Evolutionary conservation across 2,329 filamentous ascomycete species (phyloP).

Genomic region (Claviceps spartinae): DNA sequence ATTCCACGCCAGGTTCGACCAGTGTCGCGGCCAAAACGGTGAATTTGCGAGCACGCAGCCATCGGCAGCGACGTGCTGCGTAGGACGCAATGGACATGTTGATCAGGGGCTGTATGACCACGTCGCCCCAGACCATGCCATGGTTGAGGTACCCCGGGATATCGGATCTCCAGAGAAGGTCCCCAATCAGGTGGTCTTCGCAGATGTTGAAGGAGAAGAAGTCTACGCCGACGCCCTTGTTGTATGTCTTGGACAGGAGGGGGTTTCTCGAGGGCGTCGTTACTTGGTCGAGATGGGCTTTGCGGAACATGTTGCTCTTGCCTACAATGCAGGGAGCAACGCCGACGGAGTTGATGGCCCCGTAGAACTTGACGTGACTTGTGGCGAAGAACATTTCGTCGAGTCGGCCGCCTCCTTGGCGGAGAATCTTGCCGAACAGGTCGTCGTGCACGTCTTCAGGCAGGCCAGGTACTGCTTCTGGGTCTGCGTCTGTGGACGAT

Average conservation of each 20-base stretch:
- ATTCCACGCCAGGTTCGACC: slow-evolving; percentile 86
- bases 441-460: slow-evolving; percentile 4
- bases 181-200: slow-evolving; percentile 92
- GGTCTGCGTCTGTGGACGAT: slow-evolving; percentile 19
- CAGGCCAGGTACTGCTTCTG: slow-evolving; percentile 6
- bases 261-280: slow-evolving; percentile 37
- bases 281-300: slow-evolving; percentile 71
- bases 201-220: slow-evolving; percentile 94
- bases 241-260: slow-evolving; percentile 23
- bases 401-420: slow-evolving; percentile 60
- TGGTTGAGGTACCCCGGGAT: slow-evolving; percentile 62
- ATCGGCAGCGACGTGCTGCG: slow-evolving; percentile 67
- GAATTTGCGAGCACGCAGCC: slow-evolving; percentile 89
- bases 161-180: slow-evolving; percentile 68
- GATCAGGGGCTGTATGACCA: slow-evolving; percentile 81
- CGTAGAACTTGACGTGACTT: slow-evolving; percentile 93
- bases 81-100: slow-evolving; percentile 69
- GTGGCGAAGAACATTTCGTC: slow-evolving; percentile 94
- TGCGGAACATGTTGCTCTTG: slow-evolving; percentile 97
- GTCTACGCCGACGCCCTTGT: slow-evolving; percentile 58
- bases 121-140: slow-evolving; percentile 68
- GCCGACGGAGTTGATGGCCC: slow-evolving; percentile 85
- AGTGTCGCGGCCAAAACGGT: slow-evolving; percentile 81
- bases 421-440: slow-evolving; percentile 17
- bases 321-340: slow-evolving; percentile 89